phyloP scores from a whole-genome alignment of 164 flowering plant genomes.

The Litsea cubeba region DNA sequence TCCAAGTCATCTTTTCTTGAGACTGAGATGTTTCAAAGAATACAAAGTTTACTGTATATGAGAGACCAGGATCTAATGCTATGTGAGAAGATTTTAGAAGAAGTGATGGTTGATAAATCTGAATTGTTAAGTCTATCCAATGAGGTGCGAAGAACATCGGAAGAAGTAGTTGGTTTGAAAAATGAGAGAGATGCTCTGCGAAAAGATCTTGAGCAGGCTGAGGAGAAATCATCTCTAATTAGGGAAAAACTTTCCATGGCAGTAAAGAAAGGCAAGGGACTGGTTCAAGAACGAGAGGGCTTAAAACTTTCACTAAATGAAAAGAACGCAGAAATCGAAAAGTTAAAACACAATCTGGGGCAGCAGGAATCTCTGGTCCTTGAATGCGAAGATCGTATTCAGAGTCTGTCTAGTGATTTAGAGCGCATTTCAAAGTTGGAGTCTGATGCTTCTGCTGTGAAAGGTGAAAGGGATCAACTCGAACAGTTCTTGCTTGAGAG shows the following conservation, averaged over 20 bases:
- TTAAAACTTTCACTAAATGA: constrained; percentile 57
- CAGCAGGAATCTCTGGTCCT: constrained; percentile 39
- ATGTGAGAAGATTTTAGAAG: constrained; percentile 49
- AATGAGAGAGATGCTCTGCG: constrained; percentile 49
- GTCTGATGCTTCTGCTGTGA: constrained; percentile 42
- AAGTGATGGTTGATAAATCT: constrained; percentile 39
- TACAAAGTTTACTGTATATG: constrained; percentile 49
- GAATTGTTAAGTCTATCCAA: constrained; percentile 34
- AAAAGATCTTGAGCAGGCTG: constrained; percentile 61
- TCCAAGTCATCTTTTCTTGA: constrained; percentile 25
- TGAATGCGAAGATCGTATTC: constrained; percentile 45
- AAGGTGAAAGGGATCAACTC: constrained; percentile 54
- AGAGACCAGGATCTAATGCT: constrained; percentile 51
- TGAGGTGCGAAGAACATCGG: constrained; percentile 35
- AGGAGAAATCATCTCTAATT: constrained; percentile 65
- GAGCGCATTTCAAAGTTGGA: constrained; percentile 50
- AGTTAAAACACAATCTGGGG: constrained; percentile 54
- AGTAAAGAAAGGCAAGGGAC: constrained; percentile 95
- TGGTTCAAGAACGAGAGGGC: constrained; percentile 80
- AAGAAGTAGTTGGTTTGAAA: constrained; percentile 43
- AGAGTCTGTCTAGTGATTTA: constrained; percentile 42
- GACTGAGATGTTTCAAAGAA: constrained; percentile 40
- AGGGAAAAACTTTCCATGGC: constrained; percentile 95
- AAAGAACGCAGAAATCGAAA: constrained; percentile 69
- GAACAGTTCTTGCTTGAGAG: constrained; percentile 63